phyloP scores from a whole-genome alignment of 306 rosid genomes.

The Clitoria ternatea region DNA sequence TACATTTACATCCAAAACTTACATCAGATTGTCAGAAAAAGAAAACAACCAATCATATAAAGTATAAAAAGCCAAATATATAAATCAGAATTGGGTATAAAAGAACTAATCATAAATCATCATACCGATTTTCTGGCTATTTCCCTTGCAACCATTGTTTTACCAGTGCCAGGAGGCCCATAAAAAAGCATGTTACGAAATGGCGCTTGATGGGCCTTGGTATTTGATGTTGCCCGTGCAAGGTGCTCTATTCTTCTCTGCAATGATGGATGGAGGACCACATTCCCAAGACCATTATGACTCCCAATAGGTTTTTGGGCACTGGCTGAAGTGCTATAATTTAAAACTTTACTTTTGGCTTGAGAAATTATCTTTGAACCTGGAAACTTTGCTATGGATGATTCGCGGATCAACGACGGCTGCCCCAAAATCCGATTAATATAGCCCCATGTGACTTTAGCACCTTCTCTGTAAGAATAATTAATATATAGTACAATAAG shows the following conservation, averaged over 20 bases:
- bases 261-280: slow-evolving; percentile 87
- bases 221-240: slow-evolving; percentile 90
- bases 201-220: slow-evolving; percentile 94
- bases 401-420: slow-evolving; percentile 96
- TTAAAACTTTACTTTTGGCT: slow-evolving; percentile 57
- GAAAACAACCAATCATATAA: slow-evolving; percentile 2
- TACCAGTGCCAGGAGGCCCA: slow-evolving; percentile 99
- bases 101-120: slow-evolving; percentile 14
- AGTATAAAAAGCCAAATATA: slow-evolving; percentile 5
- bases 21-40: background rate
- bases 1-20: background rate
- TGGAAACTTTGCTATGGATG: slow-evolving; percentile 83
- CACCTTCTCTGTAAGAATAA: slow-evolving; percentile 71
- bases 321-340: slow-evolving; percentile 45
- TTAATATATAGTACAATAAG: slow-evolving; percentile 21
- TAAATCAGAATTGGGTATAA: background rate
- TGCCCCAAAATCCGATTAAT: slow-evolving; percentile 94
- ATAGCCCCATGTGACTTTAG: slow-evolving; percentile 96
- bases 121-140: slow-evolving; percentile 92
- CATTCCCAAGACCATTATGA: slow-evolving; percentile 62
- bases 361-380: slow-evolving; percentile 70
- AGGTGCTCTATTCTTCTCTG: slow-evolving; percentile 85
- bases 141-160: slow-evolving; percentile 99
- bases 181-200: slow-evolving; percentile 95
- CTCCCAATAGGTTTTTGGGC: slow-evolving; percentile 39